Evolutionary conservation across 768 basidiomycete genomes (phyloP), one percentile per base, ranked within the genome.

Genomic region (Boletus coccyginus): DNA sequence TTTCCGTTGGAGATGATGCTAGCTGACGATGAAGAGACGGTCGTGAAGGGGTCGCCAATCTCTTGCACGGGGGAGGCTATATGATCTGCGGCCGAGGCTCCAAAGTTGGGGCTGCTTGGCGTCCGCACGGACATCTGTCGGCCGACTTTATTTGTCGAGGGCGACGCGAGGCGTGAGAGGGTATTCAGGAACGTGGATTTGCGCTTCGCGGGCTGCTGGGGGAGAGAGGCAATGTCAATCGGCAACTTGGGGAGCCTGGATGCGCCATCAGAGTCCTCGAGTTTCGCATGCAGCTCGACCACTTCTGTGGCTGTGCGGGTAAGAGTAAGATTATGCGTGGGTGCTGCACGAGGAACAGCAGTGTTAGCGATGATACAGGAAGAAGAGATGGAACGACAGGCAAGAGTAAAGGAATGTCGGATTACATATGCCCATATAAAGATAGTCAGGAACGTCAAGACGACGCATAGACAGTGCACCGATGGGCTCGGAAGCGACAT

Each of bases 311-410:
- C 81, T 54, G 86, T 85, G 56, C 93, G 85, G 9, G 87, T 89
- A 45, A 95, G 84, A 40, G 93, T 95, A 48, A 94, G 79, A 76
- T 92, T 91, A 74, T 94, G 90, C 24, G 90, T 94, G 31, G 92
- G 88, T 21, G 93, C 93, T 92, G 75, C 41, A 64, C 42, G 64
- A 36, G 58, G 54, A 65, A 63, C 64, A 57, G 58, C 60, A 55
- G 65, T 52, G 67, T 75, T 66, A 71, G 72, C 62, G 58, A 63
- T 46, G 52, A 55, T 17, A 50, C 46, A 62, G 52, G 55, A 53
- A 61, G 59, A 56, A 40, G 49, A 55, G 21, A 50, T 43, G 53
- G 55, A 62, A 69, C 49, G 62, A 58, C 12, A 46, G 62, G 52
- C 6, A 50, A 56, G 5, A 46, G 39, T 9, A 58, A 65, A 57